Evolutionary conservation across 2,329 filamentous ascomycete species (phyloP).

Genomic region (Pseudogymnoascus destructans): DNA sequence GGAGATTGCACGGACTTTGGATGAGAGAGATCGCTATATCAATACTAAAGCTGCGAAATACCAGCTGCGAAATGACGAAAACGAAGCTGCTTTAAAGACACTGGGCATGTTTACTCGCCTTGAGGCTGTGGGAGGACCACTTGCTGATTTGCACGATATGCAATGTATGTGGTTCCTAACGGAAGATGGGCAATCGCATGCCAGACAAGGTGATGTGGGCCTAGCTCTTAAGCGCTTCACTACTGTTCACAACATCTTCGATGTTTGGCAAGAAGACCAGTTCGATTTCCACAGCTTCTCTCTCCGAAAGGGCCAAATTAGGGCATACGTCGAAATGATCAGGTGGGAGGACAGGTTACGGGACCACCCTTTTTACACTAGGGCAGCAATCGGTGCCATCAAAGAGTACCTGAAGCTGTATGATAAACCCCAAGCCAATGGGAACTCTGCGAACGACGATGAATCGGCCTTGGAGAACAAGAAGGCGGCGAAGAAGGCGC

Average conservation of each 20-base stretch:
- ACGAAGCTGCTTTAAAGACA: constrained; percentile 70
- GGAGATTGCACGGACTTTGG: constrained; percentile 73
- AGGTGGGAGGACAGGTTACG: constrained; percentile 87
- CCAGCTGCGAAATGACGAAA: constrained; percentile 83
- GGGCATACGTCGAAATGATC: constrained; percentile 91
- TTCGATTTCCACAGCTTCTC: constrained; percentile 99
- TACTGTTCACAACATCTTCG: constrained; percentile 80
- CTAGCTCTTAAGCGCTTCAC: constrained; percentile 89
- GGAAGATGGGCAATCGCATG: constrained; percentile 84
- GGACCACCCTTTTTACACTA: constrained; percentile 84
- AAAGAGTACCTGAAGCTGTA: constrained; percentile 67
- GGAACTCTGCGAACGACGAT: constrained; percentile 36
- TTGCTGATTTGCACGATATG: constrained; percentile 92
- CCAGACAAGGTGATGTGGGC: constrained; percentile 67
- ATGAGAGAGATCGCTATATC: constrained; percentile 88
- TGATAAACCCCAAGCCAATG: constrained; percentile 59
- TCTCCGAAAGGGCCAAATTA: constrained; percentile 87
- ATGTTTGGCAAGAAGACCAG: constrained; percentile 95
- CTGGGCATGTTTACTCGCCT: constrained; percentile 91
- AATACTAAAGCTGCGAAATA: constrained; percentile 98
- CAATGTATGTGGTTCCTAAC: constrained; percentile 96
- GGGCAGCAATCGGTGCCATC: constrained; percentile 70
- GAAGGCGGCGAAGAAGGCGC: constrained; percentile 82
- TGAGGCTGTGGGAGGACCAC: constrained; percentile 73
- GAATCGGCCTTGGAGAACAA: constrained; percentile 59